Conservation (phyloP, 257 asterid genomes). For the Plectranthus barbatus region DNA sequence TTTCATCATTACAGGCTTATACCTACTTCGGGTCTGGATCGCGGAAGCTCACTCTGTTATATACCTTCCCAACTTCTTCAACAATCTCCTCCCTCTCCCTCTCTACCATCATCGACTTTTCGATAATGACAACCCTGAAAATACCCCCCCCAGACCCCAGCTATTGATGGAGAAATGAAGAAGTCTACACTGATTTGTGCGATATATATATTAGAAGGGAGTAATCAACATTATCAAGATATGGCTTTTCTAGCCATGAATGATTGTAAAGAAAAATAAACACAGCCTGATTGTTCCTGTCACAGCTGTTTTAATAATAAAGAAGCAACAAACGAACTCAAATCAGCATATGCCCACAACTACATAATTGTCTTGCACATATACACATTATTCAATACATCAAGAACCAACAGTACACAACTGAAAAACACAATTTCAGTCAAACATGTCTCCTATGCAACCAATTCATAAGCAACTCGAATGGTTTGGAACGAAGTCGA, state of each 20-base stretch:
- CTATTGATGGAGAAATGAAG: conserved; percentile 34
- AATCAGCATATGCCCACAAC: conserved; percentile 16
- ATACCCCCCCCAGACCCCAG: conserved; percentile 25
- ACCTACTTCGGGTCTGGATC: neutral
- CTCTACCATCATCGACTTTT: conserved; percentile 2
- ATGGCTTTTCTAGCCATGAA: too few relatives aligned
- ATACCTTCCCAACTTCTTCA: neutral
- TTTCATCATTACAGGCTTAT: too few relatives aligned
- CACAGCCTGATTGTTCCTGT: conserved; percentile 1
- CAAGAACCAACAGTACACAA: neutral
- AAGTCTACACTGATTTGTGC: too few relatives aligned
- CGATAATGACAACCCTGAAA: conserved; percentile 33
- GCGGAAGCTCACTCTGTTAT: neutral
- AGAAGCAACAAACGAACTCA: conserved; percentile 18
- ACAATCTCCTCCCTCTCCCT: neutral
- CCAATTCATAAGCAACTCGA: conserved; percentile 22
- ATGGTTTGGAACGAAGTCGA: neutral
- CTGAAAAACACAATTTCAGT: conserved; percentile 4
- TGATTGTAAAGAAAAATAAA: conserved; percentile 22
- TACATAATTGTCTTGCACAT: conserved; percentile 1
- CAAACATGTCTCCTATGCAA: conserved; percentile 4
- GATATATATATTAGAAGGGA: conserved; percentile 20
- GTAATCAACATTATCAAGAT: too few relatives aligned
- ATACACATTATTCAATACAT: neutral
- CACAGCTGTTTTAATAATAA: neutral